Base-by-base conservation (phyloP, 2,329 filamentous ascomycete species). In the Gaeumannomyces sp. region DNA sequence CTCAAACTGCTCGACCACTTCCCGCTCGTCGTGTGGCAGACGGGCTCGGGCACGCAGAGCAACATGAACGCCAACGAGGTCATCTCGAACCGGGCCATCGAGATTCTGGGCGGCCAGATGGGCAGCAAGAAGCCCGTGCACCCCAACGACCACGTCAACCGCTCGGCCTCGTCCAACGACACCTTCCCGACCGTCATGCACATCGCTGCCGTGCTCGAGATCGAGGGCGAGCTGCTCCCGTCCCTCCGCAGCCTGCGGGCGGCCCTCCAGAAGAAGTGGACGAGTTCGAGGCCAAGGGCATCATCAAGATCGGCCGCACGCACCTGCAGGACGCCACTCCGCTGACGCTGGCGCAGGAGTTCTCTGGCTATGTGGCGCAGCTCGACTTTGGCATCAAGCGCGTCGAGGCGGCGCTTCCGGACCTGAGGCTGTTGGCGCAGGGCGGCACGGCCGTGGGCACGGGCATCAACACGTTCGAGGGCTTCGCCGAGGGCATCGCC, bases 51-150 rank as follows among this genome's bases (percentile, higher is more conserved):
- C 76, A 98, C 95, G 35, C 95, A 98, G 84, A 97, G 93, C 78
- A 98, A 97, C 87, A 98, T 98, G 95, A 99, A 99, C 82, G 93
- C 94, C 76, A 99, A 99, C 83, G 95, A 99, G 79, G 95, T 99
- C 79, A 98, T 99, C 79, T 97, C 94, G 70, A 99, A 98, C 86
- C 92, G 95, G 70, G 95, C 95, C 70, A 98, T 98, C 78, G 94
- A 98, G 83, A 96, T 98, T 69, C 85, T 98, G 64, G 95, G 95
- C 72, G 95, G 95, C 73, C 85, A 85, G 70, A 97, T 93, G 91
- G 95, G 95, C 72, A 89, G 83, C 86, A 98, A 98, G 89, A 97
- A 96, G 84, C 95, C 95, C 33, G 95, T 99, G 69, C 95, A 99
- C 82, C 95, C 95, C 74, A 99, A 98, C 80, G 95, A 99, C 83